Conservation (phyloP, 1,284 basidiomycete species). For the Irpex sp. region DNA sequence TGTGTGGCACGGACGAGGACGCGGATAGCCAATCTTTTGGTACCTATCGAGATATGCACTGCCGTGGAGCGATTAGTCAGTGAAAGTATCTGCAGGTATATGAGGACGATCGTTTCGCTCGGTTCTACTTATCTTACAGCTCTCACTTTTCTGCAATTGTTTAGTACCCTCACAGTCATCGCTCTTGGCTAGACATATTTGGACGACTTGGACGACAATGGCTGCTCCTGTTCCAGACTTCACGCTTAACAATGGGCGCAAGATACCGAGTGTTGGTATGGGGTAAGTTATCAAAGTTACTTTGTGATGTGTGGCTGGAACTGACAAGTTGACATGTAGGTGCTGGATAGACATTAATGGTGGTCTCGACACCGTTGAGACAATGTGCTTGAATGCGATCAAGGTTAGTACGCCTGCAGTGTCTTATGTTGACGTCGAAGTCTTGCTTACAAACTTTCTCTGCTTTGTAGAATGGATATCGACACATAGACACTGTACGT, state of each 20-base stretch:
- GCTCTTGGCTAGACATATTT: too few species aligned
- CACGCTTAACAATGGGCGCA: constrained; percentile 17
- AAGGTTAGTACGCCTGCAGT: constrained; percentile 10
- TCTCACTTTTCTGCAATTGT: too few species aligned
- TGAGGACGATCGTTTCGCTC: too few species aligned
- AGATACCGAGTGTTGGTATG: constrained; percentile 16
- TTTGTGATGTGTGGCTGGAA: not conserved
- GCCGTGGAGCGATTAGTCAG: too few species aligned
- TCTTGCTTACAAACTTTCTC: too few species aligned
- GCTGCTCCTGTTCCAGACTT: constrained; percentile 10
- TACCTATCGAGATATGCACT: too few species aligned
- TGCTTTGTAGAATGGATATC: constrained; percentile 6
- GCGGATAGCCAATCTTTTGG: too few species aligned
- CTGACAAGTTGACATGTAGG: constrained; percentile 5
- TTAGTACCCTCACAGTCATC: too few species aligned
- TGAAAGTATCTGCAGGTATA: too few species aligned
- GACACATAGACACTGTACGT: constrained; percentile 13
- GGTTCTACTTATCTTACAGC: too few species aligned
- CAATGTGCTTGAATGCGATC: constrained; percentile 16
- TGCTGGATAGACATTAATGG: constrained; percentile 18
- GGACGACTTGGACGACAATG: too few species aligned
- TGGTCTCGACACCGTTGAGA: constrained; percentile 11
- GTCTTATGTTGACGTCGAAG: not conserved
- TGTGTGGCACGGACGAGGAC: too few species aligned
- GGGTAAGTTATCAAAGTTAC: constrained; percentile 9